Percentiles rank a stretch among this genome's conserved stretches.
Conservation (phyloP, 129 eudicot genomes). For the Centella asiatica region DNA sequence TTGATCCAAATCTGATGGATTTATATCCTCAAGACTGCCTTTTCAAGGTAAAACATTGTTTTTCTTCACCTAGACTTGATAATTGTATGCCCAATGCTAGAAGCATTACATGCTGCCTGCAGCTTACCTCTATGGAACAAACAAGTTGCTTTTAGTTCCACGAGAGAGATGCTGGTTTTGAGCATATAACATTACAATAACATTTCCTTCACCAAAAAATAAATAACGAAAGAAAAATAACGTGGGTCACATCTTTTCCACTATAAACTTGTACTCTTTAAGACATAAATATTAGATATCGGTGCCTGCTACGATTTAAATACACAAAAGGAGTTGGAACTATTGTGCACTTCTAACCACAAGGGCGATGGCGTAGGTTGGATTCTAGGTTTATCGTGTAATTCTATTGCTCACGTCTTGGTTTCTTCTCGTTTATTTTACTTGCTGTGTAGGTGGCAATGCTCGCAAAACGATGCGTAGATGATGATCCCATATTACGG, state of each 20-base stretch:
- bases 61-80: not conserved
- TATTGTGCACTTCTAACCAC: too few relatives aligned
- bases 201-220: too few relatives aligned
- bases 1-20: slow-evolving; percentile 84
- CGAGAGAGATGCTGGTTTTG: too few relatives aligned
- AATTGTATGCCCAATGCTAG: not conserved
- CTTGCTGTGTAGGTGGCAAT: slow-evolving; percentile 52
- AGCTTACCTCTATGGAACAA: too few relatives aligned
- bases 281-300: too few relatives aligned
- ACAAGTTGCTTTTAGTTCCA: too few relatives aligned
- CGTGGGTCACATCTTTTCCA: too few relatives aligned
- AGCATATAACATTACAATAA: too few relatives aligned
- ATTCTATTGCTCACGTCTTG: not conserved
- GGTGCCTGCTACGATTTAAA: too few relatives aligned
- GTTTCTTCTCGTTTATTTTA: not conserved
- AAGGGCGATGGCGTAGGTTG: not conserved
- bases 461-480: slow-evolving; percentile 86
- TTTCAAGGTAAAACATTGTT: slow-evolving; percentile 52
- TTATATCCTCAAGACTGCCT: slow-evolving; percentile 91
- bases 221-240: too few relatives aligned
- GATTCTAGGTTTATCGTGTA: not conserved
- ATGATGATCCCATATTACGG: slow-evolving; percentile 73
- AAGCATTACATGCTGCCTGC: not conserved
- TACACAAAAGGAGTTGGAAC: too few relatives aligned
- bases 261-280: too few relatives aligned